A percentile compares a stretch with the other conserved stretches of the same genome.
phyloP scores from a whole-genome alignment of 768 basidiomycete species.

The Suillus alpinus region DNA sequence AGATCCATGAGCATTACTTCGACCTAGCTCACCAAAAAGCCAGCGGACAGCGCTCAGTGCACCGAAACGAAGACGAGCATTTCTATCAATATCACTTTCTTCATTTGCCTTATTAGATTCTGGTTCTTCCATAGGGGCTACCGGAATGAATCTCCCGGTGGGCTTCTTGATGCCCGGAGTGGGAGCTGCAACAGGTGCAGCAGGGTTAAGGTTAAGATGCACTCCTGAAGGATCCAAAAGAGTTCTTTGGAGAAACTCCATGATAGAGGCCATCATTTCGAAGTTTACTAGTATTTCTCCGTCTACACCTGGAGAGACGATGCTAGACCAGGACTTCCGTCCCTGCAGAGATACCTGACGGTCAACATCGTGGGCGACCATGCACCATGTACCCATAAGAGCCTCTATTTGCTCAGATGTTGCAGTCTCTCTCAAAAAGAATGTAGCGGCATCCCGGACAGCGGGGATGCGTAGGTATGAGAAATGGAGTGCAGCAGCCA shows the following conservation, averaged over 20 bases:
- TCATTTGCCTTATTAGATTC: slow-evolving; percentile 41
- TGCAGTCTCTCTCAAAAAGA: slow-evolving; percentile 48
- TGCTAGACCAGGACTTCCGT: slow-evolving; percentile 50
- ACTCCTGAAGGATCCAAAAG: slow-evolving; percentile 57
- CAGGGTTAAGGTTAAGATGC: slow-evolving; percentile 62
- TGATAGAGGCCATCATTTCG: slow-evolving; percentile 33
- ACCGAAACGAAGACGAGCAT: slow-evolving; percentile 65
- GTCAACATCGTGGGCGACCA: slow-evolving; percentile 72
- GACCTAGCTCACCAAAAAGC: slow-evolving; percentile 50
- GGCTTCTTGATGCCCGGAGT: slow-evolving; percentile 28
- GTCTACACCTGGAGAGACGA: slow-evolving; percentile 19
- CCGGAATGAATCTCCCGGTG: slow-evolving; percentile 29
- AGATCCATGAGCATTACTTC: too few species aligned
- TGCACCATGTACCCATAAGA: slow-evolving; percentile 70
- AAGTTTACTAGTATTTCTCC: slow-evolving; percentile 2
- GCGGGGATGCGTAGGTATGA: slow-evolving; percentile 58
- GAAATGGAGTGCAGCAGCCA: slow-evolving; percentile 59
- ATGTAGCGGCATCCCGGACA: slow-evolving; percentile 47
- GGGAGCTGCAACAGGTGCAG: slow-evolving; percentile 25
- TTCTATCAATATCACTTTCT: slow-evolving; percentile 67
- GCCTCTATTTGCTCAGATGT: slow-evolving; percentile 50
- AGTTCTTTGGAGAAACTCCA: slow-evolving; percentile 51
- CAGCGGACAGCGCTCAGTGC: slow-evolving; percentile 65
- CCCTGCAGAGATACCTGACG: slow-evolving; percentile 53
- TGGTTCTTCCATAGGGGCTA: slow-evolving; percentile 29